phyloP scores from a whole-genome alignment of 768 basidiomycete genomes.

The Lactarius indigo region DNA sequence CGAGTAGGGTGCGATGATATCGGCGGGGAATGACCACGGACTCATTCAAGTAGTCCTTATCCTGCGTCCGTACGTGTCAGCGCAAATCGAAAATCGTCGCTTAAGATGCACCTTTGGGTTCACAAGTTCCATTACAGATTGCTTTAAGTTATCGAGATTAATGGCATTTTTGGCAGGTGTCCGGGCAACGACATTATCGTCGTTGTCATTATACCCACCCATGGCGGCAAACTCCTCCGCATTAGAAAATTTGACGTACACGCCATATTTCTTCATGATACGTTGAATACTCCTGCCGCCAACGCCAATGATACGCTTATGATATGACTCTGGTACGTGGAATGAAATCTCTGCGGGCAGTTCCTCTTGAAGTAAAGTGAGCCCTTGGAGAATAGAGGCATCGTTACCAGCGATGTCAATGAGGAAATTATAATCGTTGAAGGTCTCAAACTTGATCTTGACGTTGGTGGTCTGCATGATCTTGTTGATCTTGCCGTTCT shows the following conservation, averaged over 20 bases:
- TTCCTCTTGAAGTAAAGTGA: slow-evolving; percentile 91
- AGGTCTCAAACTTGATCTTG: slow-evolving; percentile 98
- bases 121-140: slow-evolving; percentile 96
- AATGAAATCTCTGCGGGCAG: slow-evolving; percentile 98
- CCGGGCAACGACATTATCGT: slow-evolving; percentile 97
- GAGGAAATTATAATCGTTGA: slow-evolving; percentile 93
- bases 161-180: slow-evolving; percentile 97
- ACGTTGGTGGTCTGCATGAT: slow-evolving; percentile 97
- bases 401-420: slow-evolving; percentile 89
- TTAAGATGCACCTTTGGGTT: slow-evolving; percentile 74
- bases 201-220: slow-evolving; percentile 94
- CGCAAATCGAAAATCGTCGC: slow-evolving; percentile 6
- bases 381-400: slow-evolving; percentile 78
- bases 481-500: slow-evolving; percentile 99
- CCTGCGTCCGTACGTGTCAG: slow-evolving; percentile 43
- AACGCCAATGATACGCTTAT: slow-evolving; percentile 98
- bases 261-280: slow-evolving; percentile 99
- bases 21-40: slow-evolving; percentile 90
- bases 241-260: slow-evolving; percentile 98
- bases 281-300: slow-evolving; percentile 97
- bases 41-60: slow-evolving; percentile 95
- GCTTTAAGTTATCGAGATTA: slow-evolving; percentile 92
- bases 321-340: slow-evolving; percentile 96
- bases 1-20: slow-evolving; percentile 91
- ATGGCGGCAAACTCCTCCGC: slow-evolving; percentile 94